phyloP scores from a whole-genome alignment of 805 yeast genomes.

The Clavispora carvajalis region DNA sequence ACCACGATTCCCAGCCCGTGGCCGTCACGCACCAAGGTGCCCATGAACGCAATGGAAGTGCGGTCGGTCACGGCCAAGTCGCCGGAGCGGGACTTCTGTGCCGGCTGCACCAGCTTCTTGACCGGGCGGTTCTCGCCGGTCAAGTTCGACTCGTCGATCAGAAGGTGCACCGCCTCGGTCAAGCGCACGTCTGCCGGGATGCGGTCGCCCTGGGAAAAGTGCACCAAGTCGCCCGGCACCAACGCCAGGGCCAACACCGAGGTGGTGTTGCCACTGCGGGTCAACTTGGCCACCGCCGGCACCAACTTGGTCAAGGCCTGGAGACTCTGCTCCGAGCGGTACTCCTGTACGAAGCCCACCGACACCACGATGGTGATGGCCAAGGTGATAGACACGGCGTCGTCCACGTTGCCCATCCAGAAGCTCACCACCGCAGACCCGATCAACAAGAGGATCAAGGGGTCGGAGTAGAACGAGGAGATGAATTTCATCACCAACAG shows the following conservation, averaged over 20 bases:
- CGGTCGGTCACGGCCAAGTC: constrained; percentile 63
- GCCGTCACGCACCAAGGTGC: constrained; percentile 94
- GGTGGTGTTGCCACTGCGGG: constrained; percentile 73
- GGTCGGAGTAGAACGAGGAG: constrained; percentile 82
- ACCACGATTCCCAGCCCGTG: constrained; percentile 91
- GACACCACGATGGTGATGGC: constrained; percentile 92
- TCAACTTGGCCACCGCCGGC: constrained; percentile 93
- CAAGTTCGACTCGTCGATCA: constrained; percentile 88
- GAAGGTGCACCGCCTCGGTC: constrained; percentile 68
- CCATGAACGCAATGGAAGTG: constrained; percentile 86
- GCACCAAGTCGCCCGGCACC: constrained; percentile 95
- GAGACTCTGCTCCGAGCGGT: constrained; percentile 88
- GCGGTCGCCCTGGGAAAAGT: constrained; percentile 87
- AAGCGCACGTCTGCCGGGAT: constrained; percentile 94
- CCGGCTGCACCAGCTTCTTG: constrained; percentile 51
- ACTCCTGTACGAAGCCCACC: constrained; percentile 97
- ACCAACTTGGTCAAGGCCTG: constrained; percentile 90
- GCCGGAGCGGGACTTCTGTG: constrained; percentile 13
- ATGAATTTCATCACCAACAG: constrained; percentile 65
- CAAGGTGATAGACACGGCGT: constrained; percentile 87
- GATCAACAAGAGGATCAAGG: constrained; percentile 78
- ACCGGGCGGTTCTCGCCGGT: constrained; percentile 96
- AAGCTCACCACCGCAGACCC: constrained; percentile 87
- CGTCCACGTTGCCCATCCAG: constrained; percentile 93
- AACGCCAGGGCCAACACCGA: constrained; percentile 80